Evolutionary conservation across 78 protist genomes (phyloP).

Genomic region (Pigoraptor vietnamica): DNA sequence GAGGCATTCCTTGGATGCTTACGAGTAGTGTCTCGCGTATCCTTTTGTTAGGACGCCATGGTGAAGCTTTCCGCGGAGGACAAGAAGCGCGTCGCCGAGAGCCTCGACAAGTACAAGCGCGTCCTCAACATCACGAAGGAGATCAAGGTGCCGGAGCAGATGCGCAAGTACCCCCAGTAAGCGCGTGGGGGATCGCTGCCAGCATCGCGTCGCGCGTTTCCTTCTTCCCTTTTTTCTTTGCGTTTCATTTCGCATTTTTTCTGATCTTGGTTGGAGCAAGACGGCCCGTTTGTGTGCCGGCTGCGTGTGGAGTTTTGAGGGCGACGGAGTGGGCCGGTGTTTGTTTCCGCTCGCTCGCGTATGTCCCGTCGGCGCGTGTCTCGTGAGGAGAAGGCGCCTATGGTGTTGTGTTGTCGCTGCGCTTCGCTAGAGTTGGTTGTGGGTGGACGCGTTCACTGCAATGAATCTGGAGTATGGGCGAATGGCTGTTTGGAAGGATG

Average conservation of each 20-base stretch:
- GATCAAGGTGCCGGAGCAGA: neutral
- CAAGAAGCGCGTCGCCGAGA: neutral
- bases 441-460: no score
- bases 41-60: neutral
- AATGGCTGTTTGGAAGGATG: no score
- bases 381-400: no score
- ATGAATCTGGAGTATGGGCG: no score
- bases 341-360: no score
- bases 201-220: neutral
- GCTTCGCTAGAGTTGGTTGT: no score
- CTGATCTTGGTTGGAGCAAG: neutral
- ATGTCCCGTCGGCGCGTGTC: no score
- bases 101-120: neutral
- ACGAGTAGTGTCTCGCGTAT: no score
- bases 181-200: neutral
- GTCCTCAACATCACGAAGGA: neutral
- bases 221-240: neutral
- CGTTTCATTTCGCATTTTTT: neutral
- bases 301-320: no score
- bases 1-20: neutral
- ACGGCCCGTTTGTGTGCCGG: no score
- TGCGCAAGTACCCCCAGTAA: neutral
- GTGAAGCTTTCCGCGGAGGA: neutral
- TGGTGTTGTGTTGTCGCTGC: no score
- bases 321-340: no score